These are phyloP conservation scores for Dactylellina drechsleri DNA, from an alignment of 2,329 filamentous ascomycete genomes.

Conservation along the genomic window DNA sequence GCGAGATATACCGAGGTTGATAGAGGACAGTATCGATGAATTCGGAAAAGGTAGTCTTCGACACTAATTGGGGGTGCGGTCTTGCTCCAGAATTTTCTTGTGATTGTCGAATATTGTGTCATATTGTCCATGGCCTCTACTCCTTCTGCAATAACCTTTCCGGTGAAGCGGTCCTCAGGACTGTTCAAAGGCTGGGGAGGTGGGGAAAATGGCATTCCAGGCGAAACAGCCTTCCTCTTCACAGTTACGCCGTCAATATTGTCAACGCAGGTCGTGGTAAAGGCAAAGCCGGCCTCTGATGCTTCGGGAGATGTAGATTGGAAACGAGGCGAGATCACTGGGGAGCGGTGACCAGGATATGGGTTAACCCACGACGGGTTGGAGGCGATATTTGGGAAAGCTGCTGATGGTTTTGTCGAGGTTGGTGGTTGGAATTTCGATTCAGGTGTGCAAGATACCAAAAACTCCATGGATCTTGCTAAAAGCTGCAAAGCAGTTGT, in stretches of 20 bases:
- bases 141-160: constrained; percentile 73
- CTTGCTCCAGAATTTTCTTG: constrained; percentile 92
- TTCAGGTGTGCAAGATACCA: constrained; percentile 73
- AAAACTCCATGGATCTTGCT: constrained; percentile 74
- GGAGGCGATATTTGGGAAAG: constrained; percentile 50
- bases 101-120: constrained; percentile 84
- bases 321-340: constrained; percentile 31
- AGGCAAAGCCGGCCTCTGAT: constrained; percentile 62
- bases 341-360: constrained; percentile 42
- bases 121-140: constrained; percentile 72
- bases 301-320: constrained; percentile 66
- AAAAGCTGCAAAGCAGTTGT: constrained; percentile 81
- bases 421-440: constrained; percentile 45
- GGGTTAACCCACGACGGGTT: constrained; percentile 52
- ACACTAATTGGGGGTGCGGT: constrained; percentile 83
- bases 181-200: constrained; percentile 49
- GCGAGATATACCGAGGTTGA: constrained; percentile 93
- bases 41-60: constrained; percentile 78
- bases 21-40: constrained; percentile 92
- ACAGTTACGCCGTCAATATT: constrained; percentile 57
- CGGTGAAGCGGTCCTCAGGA: constrained; percentile 64
- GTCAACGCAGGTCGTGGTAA: constrained; percentile 55
- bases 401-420: constrained; percentile 31
- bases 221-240: constrained; percentile 55
- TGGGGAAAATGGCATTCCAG: constrained; percentile 49